Conservation (phyloP, 495 filamentous ascomycete species). For the Thermothielavioides terrestris region DNA sequence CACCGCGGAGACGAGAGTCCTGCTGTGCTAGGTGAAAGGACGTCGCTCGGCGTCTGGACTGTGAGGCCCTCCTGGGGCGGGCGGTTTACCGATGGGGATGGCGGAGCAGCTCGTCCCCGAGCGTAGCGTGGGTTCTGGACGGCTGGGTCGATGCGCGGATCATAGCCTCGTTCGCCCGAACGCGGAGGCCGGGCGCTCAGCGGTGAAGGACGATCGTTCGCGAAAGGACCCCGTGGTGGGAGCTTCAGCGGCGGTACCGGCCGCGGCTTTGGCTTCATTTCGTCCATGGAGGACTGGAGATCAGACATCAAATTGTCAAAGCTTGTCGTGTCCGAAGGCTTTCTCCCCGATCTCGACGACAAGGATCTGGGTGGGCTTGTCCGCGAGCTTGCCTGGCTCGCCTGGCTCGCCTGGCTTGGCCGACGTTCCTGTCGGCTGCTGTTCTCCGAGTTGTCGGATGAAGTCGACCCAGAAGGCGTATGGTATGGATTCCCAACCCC, state of each 20-base stretch:
- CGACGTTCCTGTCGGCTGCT: constrained; percentile 37
- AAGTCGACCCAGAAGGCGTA: constrained; percentile 55
- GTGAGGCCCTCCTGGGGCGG: constrained; percentile 11
- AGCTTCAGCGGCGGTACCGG: constrained; percentile 18
- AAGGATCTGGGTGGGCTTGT: constrained; percentile 53
- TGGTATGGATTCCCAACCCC: constrained; percentile 51
- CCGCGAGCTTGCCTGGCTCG: constrained; percentile 63
- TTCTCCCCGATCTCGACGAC: constrained; percentile 29
- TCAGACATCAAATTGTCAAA: constrained; percentile 47
- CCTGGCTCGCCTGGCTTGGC: constrained; percentile 57
- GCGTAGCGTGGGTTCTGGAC: constrained; percentile 12
- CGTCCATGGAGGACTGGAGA: constrained; percentile 42
- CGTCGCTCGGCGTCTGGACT: background rate
- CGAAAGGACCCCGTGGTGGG: constrained; percentile 17
- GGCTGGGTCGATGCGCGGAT: constrained; percentile 29
- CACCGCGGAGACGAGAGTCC: constrained; percentile 13
- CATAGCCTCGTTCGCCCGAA: constrained; percentile 24
- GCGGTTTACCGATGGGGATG: constrained; percentile 16
- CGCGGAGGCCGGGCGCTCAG: constrained; percentile 22
- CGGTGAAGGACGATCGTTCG: constrained; percentile 13
- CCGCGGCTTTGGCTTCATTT: constrained; percentile 16
- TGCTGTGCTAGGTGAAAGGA: constrained; percentile 2
- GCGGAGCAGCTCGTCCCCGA: constrained; percentile 14
- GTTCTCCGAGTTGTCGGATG: constrained; percentile 58
- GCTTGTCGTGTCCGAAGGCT: constrained; percentile 29